Conservation (phyloP, 2,329 filamentous ascomycete species). For the Hirsutella rhossiliensis region DNA sequence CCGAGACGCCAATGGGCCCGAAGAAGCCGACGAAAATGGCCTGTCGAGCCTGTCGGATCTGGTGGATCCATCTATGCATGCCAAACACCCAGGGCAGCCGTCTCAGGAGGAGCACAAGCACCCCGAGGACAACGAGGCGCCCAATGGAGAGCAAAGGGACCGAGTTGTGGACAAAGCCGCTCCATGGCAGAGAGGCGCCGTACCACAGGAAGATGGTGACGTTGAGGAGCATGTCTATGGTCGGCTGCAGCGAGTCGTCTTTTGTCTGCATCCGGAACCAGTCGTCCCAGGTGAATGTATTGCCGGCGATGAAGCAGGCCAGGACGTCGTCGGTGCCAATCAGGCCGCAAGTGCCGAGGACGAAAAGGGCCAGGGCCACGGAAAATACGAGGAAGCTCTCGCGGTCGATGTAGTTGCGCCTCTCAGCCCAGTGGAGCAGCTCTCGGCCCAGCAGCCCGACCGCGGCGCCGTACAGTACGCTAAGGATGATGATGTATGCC, state of each 20-base stretch:
- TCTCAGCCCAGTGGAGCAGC: constrained; percentile 72
- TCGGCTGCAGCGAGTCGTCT: constrained; percentile 88
- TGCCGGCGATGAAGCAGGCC: constrained; percentile 86
- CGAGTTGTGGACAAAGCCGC: constrained; percentile 49
- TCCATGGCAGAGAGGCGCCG: constrained; percentile 76
- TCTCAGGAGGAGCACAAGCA: constrained; percentile 65
- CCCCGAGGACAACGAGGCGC: constrained; percentile 59
- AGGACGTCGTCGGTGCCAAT: constrained; percentile 82
- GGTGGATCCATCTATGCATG: constrained; percentile 63
- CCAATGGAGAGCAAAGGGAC: constrained; percentile 53
- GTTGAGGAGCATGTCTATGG: constrained; percentile 90
- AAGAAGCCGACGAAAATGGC: constrained; percentile 87
- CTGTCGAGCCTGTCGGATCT: constrained; percentile 63
- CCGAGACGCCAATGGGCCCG: constrained; percentile 81
- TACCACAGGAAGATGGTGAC: constrained; percentile 85
- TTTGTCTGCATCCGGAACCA: constrained; percentile 85
- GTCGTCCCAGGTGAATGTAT: constrained; percentile 84
- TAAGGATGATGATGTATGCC: constrained; percentile 72
- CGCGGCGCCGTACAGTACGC: constrained; percentile 61
- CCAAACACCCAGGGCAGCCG: constrained; percentile 66
- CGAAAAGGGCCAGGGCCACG: constrained; percentile 74
- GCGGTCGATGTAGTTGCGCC: constrained; percentile 68
- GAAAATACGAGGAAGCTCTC: constrained; percentile 84
- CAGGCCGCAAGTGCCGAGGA: constrained; percentile 76
- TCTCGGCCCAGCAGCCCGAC: constrained; percentile 77